phyloP scores from a whole-genome alignment of 2,329 filamentous ascomycete species.

The Colletotrichum orchidophilum region DNA sequence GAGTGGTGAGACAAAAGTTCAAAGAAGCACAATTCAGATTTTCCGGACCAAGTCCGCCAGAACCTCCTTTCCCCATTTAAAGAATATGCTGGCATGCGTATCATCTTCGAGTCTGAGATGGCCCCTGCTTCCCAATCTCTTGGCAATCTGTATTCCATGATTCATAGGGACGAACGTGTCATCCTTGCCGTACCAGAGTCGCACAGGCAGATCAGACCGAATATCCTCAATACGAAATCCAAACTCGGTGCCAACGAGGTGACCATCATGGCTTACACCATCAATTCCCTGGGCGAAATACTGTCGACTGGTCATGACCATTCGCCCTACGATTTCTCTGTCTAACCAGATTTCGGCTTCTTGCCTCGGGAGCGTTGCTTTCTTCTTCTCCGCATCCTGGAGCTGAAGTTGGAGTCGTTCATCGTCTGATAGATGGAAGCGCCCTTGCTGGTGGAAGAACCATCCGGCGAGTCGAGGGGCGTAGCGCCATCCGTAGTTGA shows the following conservation, averaged over 20 bases:
- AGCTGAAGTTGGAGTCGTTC: conserved; percentile 5
- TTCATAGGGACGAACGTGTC: conserved; percentile 28
- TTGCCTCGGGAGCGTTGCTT: neutral
- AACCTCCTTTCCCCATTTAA: conserved; percentile 12
- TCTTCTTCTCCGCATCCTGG: conserved; percentile 19
- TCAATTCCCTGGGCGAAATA: conserved; percentile 28
- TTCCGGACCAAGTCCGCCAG: neutral
- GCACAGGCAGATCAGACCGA: conserved; percentile 10
- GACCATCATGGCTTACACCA: conserved; percentile 19
- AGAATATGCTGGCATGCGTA: conserved; percentile 32
- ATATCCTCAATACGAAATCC: conserved; percentile 30
- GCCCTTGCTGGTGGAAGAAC: conserved; percentile 15
- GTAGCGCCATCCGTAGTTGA: conserved; percentile 32
- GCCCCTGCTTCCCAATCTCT: conserved; percentile 3
- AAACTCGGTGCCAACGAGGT: conserved; percentile 23
- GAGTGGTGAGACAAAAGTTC: no score
- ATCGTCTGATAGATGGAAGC: conserved; percentile 21
- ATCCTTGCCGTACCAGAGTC: conserved; percentile 26
- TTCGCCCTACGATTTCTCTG: conserved; percentile 9
- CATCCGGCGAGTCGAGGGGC: conserved; percentile 19
- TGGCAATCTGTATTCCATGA: conserved; percentile 27
- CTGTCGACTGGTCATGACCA: conserved; percentile 26
- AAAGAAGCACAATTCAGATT: neutral
- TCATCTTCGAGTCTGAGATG: conserved; percentile 28
- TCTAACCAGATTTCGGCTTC: conserved; percentile 18